phyloP scores from a whole-genome alignment of 495 filamentous ascomycete genomes.

The Xylaria castorea region DNA sequence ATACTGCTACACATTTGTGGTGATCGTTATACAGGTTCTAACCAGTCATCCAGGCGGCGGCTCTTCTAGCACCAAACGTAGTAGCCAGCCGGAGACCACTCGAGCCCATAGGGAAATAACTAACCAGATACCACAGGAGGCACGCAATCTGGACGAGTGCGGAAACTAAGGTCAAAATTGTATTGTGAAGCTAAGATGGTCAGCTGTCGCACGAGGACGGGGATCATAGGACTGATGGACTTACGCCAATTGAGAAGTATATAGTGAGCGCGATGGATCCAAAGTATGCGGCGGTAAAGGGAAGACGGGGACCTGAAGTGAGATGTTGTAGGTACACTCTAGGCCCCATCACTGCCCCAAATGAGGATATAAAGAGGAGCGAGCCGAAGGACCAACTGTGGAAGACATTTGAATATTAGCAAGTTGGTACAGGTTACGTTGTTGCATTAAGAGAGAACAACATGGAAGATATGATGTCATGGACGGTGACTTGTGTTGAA shows the following conservation, averaged over 20 bases:
- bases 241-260: constrained; percentile 89
- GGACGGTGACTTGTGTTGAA: constrained; percentile 28
- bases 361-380: constrained; percentile 87
- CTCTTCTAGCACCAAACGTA: constrained; percentile 80
- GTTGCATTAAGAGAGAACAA: constrained; percentile 9
- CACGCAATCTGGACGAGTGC: constrained; percentile 82
- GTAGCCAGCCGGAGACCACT: constrained; percentile 86
- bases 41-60: constrained; percentile 87
- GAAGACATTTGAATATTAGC: constrained; percentile 22
- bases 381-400: constrained; percentile 93
- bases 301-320: constrained; percentile 80
- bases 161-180: constrained; percentile 81
- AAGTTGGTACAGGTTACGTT: constrained; percentile 27
- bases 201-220: constrained; percentile 28
- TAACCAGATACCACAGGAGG: constrained; percentile 92
- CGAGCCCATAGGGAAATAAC: constrained; percentile 97
- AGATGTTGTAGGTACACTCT: constrained; percentile 82
- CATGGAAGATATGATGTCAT: constrained; percentile 18
- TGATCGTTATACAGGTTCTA: constrained; percentile 43
- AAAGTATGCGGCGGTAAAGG: constrained; percentile 97
- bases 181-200: constrained; percentile 71
- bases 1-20: constrained; percentile 10
- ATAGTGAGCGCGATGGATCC: constrained; percentile 89
- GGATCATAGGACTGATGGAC: constrained; percentile 45
- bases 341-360: constrained; percentile 93